Conservation (phyloP, 257 asterid genomes). For the Datura wrightii region DNA sequence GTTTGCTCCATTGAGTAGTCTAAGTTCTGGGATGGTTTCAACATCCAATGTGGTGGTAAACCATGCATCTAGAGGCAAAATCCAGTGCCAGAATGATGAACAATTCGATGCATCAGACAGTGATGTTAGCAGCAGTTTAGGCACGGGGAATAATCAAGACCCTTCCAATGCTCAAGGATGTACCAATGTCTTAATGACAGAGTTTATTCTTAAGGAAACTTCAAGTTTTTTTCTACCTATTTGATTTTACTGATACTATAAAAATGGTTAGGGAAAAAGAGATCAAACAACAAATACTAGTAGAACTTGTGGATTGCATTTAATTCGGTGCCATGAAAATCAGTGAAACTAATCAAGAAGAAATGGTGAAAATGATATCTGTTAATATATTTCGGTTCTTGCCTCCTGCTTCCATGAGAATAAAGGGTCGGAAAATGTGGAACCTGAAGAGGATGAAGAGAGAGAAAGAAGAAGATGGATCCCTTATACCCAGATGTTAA, state of each 20-base stretch:
- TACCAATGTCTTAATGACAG: constrained; percentile 64
- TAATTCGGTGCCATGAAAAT: constrained; percentile 65
- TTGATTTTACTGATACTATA: constrained; percentile 61
- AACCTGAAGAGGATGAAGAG: constrained; percentile 75
- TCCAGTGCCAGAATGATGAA: neutral
- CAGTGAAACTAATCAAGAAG: constrained; percentile 68
- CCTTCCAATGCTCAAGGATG: constrained; percentile 71
- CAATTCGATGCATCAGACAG: neutral
- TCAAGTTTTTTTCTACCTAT: constrained; percentile 60
- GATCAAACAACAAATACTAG: constrained; percentile 66
- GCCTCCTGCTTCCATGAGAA: constrained; percentile 69
- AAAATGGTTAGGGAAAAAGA: constrained; percentile 69
- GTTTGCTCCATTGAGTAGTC: neutral
- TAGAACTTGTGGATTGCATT: constrained; percentile 71
- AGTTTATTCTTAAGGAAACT: constrained; percentile 62
- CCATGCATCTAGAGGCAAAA: neutral
- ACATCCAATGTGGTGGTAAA: constrained; percentile 28
- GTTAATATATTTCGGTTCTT: constrained; percentile 67
- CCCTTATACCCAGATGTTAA: too few species aligned
- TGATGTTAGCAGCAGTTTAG: constrained; percentile 29
- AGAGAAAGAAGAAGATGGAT: too few species aligned
- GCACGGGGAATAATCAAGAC: constrained; percentile 54
- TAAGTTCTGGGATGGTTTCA: constrained; percentile 25
- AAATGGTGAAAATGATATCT: constrained; percentile 72
- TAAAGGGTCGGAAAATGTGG: constrained; percentile 59